Evolutionary conservation across 805 yeast genomes (phyloP).

Genomic region (Candida endomychidarum): DNA sequence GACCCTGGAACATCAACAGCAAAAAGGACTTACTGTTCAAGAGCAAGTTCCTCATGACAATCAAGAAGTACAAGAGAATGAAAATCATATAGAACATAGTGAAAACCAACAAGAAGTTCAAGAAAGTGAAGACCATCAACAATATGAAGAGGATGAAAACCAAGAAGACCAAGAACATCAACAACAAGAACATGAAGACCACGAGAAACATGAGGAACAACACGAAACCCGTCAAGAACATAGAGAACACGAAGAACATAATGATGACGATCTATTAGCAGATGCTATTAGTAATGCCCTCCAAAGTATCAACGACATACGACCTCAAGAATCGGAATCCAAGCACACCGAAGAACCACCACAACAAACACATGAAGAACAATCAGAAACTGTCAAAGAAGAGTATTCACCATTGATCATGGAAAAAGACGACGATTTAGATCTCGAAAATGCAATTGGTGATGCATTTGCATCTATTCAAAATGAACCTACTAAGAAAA

Average conservation of each 20-base stretch:
- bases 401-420: slow-evolving; percentile 15
- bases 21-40: no score
- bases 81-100: no score
- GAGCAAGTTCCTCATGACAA: no score
- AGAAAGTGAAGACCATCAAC: not conserved
- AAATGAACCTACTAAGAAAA: slow-evolving; percentile 1
- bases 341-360: not conserved
- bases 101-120: no score
- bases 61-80: no score
- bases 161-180: slow-evolving; percentile 5
- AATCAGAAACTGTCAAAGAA: not conserved
- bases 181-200: slow-evolving; percentile 5
- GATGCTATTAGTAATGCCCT: slow-evolving; percentile 17
- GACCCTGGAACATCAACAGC: no score
- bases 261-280: slow-evolving; percentile 15
- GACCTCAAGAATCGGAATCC: slow-evolving; percentile 6
- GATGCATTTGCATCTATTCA: slow-evolving; percentile 32
- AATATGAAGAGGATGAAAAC: not conserved
- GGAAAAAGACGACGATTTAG: slow-evolving; percentile 22
- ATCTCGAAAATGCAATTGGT: slow-evolving; percentile 38
- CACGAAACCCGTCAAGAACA: not conserved
- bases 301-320: slow-evolving; percentile 16
- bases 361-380: slow-evolving; percentile 8
- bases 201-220: not conserved
- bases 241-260: not conserved